Conservation (phyloP, 176 grass and related monocot genomes). For the Hsuehochloa calcarea region DNA sequence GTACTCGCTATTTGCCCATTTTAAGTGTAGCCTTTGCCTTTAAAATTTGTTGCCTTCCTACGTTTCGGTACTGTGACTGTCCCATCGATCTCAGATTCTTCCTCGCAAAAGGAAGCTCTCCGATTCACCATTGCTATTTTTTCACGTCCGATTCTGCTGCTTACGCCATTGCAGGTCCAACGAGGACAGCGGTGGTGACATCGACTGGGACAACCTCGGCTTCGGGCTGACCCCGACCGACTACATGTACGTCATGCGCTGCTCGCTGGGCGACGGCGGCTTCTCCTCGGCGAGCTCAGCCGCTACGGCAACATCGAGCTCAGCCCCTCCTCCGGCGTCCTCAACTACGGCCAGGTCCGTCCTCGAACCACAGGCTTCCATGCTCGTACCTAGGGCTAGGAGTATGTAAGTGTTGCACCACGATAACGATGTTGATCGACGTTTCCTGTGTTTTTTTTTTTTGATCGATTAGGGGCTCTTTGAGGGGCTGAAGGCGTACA, state of each 20-base stretch:
- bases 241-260: slow-evolving; percentile 88
- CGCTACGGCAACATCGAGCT: slow-evolving; percentile 90
- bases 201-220: slow-evolving; percentile 89
- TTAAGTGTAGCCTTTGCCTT: no score
- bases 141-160: no score
- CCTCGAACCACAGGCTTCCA: no score
- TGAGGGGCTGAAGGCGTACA: slow-evolving; percentile 88
- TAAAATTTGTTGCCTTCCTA: background rate
- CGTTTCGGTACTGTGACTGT: background rate
- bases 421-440: background rate
- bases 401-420: background rate
- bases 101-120: no score
- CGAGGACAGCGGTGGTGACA: slow-evolving; percentile 57
- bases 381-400: no score
- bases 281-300: slow-evolving; percentile 67
- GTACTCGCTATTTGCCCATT: background rate
- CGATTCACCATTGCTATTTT: no score
- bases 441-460: no score
- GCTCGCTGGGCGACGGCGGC: slow-evolving; percentile 21
- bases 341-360: slow-evolving; percentile 89
- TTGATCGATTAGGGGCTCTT: slow-evolving; percentile 54
- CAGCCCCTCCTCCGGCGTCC: slow-evolving; percentile 79
- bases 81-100: background rate
- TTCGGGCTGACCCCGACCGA: slow-evolving; percentile 73
- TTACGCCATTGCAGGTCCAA: slow-evolving; percentile 41